Evolutionary conservation across 805 yeast species (phyloP).

Genomic region (Isabelozyma gotoi): DNA sequence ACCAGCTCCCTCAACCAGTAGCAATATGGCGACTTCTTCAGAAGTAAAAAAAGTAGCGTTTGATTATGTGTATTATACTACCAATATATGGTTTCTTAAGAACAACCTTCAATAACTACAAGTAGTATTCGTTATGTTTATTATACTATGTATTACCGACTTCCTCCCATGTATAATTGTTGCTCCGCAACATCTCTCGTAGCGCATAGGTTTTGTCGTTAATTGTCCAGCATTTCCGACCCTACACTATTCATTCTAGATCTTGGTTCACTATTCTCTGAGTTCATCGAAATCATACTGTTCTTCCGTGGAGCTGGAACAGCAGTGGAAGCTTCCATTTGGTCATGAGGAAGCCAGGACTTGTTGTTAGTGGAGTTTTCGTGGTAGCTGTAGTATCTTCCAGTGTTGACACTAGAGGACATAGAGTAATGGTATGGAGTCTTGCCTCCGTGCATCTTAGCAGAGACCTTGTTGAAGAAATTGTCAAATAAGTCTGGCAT

Average conservation of each 20-base stretch:
- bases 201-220: too few relatives aligned
- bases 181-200: too few relatives aligned
- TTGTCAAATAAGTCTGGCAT: constrained; percentile 42
- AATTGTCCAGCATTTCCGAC: constrained; percentile 12
- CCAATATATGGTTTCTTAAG: too few relatives aligned
- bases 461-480: constrained; percentile 30
- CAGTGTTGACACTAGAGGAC: constrained; percentile 35
- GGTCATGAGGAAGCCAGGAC: constrained; percentile 33
- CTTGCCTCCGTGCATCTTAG: constrained; percentile 34
- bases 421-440: constrained; percentile 30
- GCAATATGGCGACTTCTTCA: too few relatives aligned
- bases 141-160: too few relatives aligned
- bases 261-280: constrained; percentile 2
- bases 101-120: background rate
- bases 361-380: constrained; percentile 35
- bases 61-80: too few relatives aligned
- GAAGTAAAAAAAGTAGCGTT: too few relatives aligned
- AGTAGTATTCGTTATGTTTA: background rate
- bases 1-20: too few relatives aligned
- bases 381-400: constrained; percentile 36
- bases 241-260: constrained; percentile 17
- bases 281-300: constrained; percentile 12
- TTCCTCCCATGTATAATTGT: too few relatives aligned
- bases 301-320: constrained; percentile 10
- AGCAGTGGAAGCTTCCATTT: constrained; percentile 1